Evolutionary conservation across 139 green algal genomes (phyloP).

Genomic region (Chlamydomonas sphaeroides): DNA sequence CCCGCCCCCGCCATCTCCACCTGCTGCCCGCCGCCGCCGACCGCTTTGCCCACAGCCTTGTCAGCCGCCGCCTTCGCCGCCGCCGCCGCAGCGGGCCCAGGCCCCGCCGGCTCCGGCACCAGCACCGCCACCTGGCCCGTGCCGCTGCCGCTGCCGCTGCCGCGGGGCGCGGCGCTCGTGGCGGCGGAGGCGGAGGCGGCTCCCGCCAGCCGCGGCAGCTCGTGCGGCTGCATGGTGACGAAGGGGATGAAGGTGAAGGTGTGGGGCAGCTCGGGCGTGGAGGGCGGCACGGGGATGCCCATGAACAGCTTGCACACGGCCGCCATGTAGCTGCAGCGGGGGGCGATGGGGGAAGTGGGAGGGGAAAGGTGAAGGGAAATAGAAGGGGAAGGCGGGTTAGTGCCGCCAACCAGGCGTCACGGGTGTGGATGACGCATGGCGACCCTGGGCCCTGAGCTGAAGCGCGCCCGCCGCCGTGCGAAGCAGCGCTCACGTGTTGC

Average conservation of each 20-base stretch:
- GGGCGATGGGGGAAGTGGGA: not conserved
- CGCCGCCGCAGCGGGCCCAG: too few relatives aligned
- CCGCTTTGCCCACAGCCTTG: too few relatives aligned
- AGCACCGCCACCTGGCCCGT: too few relatives aligned
- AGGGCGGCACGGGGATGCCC: constrained; percentile 14
- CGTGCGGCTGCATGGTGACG: not conserved
- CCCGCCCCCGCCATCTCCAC: too few relatives aligned
- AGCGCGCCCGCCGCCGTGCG: not conserved
- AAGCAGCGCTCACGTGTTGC: constrained; percentile 6
- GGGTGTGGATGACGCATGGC: not conserved
- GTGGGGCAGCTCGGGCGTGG: constrained; percentile 21
- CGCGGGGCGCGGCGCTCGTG: too few relatives aligned
- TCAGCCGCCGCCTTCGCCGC: too few relatives aligned
- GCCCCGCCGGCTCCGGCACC: too few relatives aligned
- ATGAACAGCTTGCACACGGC: constrained; percentile 25
- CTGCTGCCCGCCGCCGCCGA: too few relatives aligned
- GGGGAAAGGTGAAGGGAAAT: not conserved
- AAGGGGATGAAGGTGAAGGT: constrained; percentile 12
- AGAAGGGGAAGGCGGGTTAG: not conserved
- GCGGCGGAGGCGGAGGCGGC: too few relatives aligned
- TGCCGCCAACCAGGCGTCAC: too few relatives aligned
- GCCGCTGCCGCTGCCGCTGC: too few relatives aligned
- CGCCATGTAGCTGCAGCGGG: constrained; percentile 31
- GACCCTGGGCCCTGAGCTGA: not conserved
- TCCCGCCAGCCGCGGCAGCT: constrained; percentile 13